A percentile compares a stretch with the other conserved stretches of the same genome.
Conservation (phyloP, 805 yeast genomes). For the Kodamaea neixiangensis region DNA sequence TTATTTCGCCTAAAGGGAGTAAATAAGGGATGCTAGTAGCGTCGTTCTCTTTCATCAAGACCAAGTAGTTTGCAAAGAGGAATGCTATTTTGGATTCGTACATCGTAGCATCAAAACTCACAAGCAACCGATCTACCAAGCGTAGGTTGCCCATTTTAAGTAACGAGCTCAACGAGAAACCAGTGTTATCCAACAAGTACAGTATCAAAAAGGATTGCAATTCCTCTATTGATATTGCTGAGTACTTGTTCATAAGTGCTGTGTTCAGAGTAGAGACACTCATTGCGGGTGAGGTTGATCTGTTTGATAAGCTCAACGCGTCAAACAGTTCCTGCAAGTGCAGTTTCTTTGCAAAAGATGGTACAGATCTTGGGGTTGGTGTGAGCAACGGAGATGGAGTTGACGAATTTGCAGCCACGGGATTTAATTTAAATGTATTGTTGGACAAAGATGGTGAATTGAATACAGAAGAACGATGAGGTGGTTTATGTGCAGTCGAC, state of each 20-base stretch:
- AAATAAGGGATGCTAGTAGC: slow-evolving; percentile 11
- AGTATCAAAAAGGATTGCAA: slow-evolving; percentile 31
- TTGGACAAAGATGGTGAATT: neutral
- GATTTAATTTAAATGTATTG: neutral
- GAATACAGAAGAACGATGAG: neutral
- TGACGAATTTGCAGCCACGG: slow-evolving; percentile 14
- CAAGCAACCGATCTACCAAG: slow-evolving; percentile 35
- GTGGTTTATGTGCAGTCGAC: neutral
- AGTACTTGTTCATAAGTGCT: slow-evolving; percentile 15
- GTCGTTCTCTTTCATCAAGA: slow-evolving; percentile 22
- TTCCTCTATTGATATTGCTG: slow-evolving; percentile 24
- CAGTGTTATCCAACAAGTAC: slow-evolving; percentile 27
- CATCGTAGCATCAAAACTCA: slow-evolving; percentile 18
- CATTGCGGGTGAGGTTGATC: slow-evolving; percentile 1
- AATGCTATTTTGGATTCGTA: slow-evolving; percentile 23
- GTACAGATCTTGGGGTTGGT: slow-evolving; percentile 16
- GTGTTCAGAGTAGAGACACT: slow-evolving; percentile 10
- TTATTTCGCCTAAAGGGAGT: slow-evolving; percentile 7
- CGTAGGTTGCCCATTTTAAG: slow-evolving; percentile 37
- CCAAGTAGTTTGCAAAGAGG: slow-evolving; percentile 35
- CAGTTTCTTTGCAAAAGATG: neutral
- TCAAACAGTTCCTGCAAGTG: neutral
- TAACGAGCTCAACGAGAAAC: slow-evolving; percentile 26
- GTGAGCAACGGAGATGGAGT: slow-evolving; percentile 24
- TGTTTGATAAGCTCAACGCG: neutral